These are phyloP conservation scores for Colletotrichum magnum DNA, from an alignment of 2,329 filamentous ascomycete genomes.

Conservation along the genomic window DNA sequence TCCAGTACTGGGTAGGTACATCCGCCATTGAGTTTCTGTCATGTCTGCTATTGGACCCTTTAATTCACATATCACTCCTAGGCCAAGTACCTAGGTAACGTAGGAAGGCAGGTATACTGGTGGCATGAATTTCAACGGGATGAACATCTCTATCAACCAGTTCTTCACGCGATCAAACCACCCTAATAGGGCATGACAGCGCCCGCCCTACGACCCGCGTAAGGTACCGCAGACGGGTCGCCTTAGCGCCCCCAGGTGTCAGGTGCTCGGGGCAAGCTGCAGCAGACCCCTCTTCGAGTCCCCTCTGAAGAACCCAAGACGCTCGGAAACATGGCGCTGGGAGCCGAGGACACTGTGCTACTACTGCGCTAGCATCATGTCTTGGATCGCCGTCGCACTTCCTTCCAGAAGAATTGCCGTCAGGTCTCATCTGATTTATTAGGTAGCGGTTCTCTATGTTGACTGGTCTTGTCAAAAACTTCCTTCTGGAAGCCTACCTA, in stretches of 20 bases:
- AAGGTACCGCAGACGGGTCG: too few species aligned
- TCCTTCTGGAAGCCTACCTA: neutral
- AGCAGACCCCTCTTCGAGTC: neutral
- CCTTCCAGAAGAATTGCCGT: slow-evolving; percentile 14
- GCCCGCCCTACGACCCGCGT: neutral
- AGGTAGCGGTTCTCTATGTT: too few species aligned
- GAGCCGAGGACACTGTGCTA: neutral
- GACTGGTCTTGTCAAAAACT: neutral
- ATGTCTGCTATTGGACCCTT: slow-evolving; percentile 7
- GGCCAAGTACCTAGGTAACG: neutral
- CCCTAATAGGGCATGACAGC: neutral
- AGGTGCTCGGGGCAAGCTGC: slow-evolving; percentile 2
- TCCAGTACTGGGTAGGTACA: too few species aligned
- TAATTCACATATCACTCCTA: slow-evolving; percentile 9
- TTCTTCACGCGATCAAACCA: slow-evolving; percentile 13
- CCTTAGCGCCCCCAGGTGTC: neutral
- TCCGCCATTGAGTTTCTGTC: neutral
- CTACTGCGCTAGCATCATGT: neutral
- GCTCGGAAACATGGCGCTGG: slow-evolving; percentile 19
- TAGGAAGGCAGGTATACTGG: neutral
- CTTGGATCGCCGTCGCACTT: neutral
- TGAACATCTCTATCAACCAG: slow-evolving; percentile 3
- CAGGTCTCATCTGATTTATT: too few species aligned
- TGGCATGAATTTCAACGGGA: slow-evolving; percentile 22
- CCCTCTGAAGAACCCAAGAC: slow-evolving; percentile 4